Evolutionary conservation across 129 eudicot species (phyloP).

Genomic region (Arctium lappa): DNA sequence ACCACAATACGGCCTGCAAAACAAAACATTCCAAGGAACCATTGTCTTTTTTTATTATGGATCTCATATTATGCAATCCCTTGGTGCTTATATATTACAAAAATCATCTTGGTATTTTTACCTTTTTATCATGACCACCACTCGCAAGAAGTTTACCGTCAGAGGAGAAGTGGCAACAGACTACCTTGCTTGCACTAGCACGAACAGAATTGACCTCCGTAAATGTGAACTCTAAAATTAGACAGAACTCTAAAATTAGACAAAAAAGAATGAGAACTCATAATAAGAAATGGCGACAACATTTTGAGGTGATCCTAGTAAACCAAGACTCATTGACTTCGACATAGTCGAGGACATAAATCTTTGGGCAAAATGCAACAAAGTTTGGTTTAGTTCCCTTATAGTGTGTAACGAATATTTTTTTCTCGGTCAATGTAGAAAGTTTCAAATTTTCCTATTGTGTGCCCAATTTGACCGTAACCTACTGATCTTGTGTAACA

Average conservation of each 20-base stretch:
- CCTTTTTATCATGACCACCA: conserved; percentile 99
- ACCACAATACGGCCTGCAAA: conserved; percentile 89
- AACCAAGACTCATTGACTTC: no score
- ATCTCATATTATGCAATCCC: not conserved
- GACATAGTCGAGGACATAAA: no score
- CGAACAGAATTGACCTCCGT: conserved; percentile 81
- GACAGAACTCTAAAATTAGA: conserved; percentile 30
- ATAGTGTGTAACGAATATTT: no score
- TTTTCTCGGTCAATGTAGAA: not conserved
- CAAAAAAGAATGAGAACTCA: not conserved
- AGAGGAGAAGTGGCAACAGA: conserved; percentile 92
- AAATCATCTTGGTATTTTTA: conserved; percentile 1
- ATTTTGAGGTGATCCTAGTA: not conserved
- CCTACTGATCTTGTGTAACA: not conserved
- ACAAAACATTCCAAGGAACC: not conserved
- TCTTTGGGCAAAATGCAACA: no score
- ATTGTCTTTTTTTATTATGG: not conserved
- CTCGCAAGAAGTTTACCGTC: conserved; percentile 97
- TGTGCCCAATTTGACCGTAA: not conserved
- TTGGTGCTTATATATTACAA: not conserved
- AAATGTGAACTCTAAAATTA: conserved; percentile 64
- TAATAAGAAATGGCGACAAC: not conserved
- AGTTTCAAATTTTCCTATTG: not conserved
- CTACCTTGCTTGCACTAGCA: conserved; percentile 86
- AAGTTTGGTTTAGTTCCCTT: no score